phyloP scores from a whole-genome alignment of 352 stramenopile genomes.

The Phytophthora europaea region DNA sequence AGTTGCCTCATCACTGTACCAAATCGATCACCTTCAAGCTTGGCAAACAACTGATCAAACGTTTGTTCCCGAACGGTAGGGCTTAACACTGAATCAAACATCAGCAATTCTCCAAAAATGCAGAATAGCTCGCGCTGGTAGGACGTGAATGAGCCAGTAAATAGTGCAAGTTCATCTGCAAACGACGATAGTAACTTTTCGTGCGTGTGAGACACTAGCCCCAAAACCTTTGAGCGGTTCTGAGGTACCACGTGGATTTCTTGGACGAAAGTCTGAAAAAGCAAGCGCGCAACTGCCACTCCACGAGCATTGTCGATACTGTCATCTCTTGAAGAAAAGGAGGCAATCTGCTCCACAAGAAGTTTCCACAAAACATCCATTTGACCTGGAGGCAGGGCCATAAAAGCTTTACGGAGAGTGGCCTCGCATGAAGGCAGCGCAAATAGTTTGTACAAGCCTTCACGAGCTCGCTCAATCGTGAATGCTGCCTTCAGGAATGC shows the following conservation, averaged over 20 bases:
- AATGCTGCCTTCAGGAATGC: constrained; percentile 56
- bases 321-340: constrained; percentile 27
- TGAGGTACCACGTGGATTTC: constrained; percentile 86
- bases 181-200: constrained; percentile 61
- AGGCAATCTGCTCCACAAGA: constrained; percentile 62
- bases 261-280: constrained; percentile 83
- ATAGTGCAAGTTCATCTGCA: constrained; percentile 25
- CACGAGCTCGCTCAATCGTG: constrained; percentile 36
- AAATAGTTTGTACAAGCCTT: constrained; percentile 68
- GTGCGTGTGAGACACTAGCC: constrained; percentile 61
- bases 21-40: constrained; percentile 49
- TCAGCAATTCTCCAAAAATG: constrained; percentile 81
- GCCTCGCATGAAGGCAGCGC: constrained; percentile 50
- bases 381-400: constrained; percentile 80
- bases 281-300: constrained; percentile 69
- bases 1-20: constrained; percentile 50
- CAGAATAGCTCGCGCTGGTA: constrained; percentile 76
- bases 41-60: constrained; percentile 56
- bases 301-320: constrained; percentile 17
- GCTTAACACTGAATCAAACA: constrained; percentile 70
- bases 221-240: constrained; percentile 69
- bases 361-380: constrained; percentile 81
- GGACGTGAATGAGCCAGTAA: constrained; percentile 32
- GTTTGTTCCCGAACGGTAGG: constrained; percentile 49
- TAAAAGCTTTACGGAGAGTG: constrained; percentile 73